Conservation (phyloP, 2,329 filamentous ascomycete genomes). For the Aspergillus awamori region DNA sequence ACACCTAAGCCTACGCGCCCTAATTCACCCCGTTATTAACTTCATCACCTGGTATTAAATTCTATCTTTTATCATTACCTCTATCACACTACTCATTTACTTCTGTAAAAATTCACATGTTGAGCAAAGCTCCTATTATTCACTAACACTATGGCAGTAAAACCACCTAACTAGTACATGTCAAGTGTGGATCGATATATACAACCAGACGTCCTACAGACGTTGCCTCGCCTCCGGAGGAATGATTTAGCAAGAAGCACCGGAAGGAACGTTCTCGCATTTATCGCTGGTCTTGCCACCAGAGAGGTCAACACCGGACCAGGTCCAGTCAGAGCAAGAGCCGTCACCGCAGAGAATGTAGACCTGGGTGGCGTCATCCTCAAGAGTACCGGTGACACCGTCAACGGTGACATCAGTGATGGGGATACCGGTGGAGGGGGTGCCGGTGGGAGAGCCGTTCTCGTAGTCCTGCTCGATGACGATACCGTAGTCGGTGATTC, state of each 20-base stretch:
- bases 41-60: no score
- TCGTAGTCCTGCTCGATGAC: slow-evolving; percentile 63
- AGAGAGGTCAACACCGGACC: slow-evolving; percentile 53
- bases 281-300: slow-evolving; percentile 53
- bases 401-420: slow-evolving; percentile 45
- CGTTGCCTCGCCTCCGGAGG: no score
- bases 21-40: no score
- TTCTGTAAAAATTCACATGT: no score
- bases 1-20: no score
- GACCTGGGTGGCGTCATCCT: slow-evolving; percentile 43
- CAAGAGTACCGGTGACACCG: slow-evolving; percentile 40
- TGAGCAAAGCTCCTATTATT: no score
- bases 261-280: slow-evolving; percentile 48
- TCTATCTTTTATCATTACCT: no score
- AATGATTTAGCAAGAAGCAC: slow-evolving; percentile 36
- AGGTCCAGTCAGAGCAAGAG: slow-evolving; percentile 58
- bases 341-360: slow-evolving; percentile 60
- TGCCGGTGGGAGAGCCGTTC: slow-evolving; percentile 49
- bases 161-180: no score
- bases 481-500: slow-evolving; percentile 51
- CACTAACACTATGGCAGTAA: no score
- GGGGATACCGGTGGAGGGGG: slow-evolving; percentile 42
- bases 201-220: no score
- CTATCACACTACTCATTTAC: no score
- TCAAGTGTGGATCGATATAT: no score